phyloP scores from a whole-genome alignment of 495 filamentous ascomycete genomes.

The Penicillium tannophilum region DNA sequence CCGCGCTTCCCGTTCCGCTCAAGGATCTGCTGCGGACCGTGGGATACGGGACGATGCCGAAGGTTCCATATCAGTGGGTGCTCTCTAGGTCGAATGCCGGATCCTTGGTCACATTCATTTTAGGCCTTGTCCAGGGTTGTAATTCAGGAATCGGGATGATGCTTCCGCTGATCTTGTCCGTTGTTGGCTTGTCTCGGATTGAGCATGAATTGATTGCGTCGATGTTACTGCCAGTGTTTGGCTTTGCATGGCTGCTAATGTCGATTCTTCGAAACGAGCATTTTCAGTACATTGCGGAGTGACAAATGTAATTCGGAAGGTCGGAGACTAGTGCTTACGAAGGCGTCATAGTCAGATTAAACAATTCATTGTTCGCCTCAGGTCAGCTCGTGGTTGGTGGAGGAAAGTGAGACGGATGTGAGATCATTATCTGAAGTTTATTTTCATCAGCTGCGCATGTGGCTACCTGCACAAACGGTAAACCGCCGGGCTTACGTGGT shows the following conservation, averaged over 20 bases:
- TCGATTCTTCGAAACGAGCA: too few species aligned
- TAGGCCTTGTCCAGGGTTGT: background rate
- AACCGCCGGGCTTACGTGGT: background rate
- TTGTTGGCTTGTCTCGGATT: background rate
- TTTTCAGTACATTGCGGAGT: too few species aligned
- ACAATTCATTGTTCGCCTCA: too few species aligned
- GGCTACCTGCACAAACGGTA: background rate
- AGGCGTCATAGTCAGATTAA: too few species aligned
- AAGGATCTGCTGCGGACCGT: background rate
- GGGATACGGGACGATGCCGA: slow-evolving; percentile 11
- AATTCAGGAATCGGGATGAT: background rate
- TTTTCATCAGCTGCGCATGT: background rate
- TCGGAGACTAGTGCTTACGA: too few species aligned
- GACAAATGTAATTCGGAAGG: too few species aligned
- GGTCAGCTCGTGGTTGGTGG: too few species aligned
- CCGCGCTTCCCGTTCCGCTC: background rate
- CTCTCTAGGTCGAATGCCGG: background rate
- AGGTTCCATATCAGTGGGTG: background rate
- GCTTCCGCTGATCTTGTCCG: background rate
- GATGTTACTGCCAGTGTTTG: background rate
- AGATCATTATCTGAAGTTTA: background rate
- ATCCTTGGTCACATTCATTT: background rate
- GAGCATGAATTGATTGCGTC: background rate
- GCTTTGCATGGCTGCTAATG: too few species aligned
- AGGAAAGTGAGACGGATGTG: background rate